Evolutionary conservation across 768 basidiomycete genomes (phyloP).

Genomic region (Podaxis carcinomalis): DNA sequence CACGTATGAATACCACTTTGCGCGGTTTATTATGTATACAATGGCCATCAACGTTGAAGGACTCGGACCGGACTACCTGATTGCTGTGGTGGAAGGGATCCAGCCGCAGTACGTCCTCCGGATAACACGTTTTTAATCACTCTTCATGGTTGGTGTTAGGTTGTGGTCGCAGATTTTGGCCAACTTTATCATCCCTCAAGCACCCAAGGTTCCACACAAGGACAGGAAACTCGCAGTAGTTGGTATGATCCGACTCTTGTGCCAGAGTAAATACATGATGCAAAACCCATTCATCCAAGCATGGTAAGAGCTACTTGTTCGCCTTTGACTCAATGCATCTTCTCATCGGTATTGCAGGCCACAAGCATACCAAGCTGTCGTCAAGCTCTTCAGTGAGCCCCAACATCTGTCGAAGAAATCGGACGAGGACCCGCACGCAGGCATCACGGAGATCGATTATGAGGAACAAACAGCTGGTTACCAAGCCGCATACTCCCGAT

Average conservation of each 20-base stretch:
- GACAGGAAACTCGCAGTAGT: slow-evolving; percentile 84
- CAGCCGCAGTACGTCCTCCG: slow-evolving; percentile 66
- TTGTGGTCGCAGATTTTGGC: slow-evolving; percentile 78
- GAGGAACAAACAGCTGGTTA: slow-evolving; percentile 91
- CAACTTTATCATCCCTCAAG: slow-evolving; percentile 76
- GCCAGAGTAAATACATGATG: slow-evolving; percentile 68
- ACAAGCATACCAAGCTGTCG: slow-evolving; percentile 59
- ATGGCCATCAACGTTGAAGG: slow-evolving; percentile 74
- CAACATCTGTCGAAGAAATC: slow-evolving; percentile 53
- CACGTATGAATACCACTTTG: slow-evolving; percentile 79
- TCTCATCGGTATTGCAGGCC: slow-evolving; percentile 47
- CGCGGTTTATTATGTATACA: slow-evolving; percentile 70
- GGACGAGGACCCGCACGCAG: slow-evolving; percentile 47
- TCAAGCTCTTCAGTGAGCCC: slow-evolving; percentile 74
- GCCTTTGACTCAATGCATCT: background rate
- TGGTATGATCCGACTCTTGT: slow-evolving; percentile 75
- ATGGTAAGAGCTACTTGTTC: slow-evolving; percentile 46
- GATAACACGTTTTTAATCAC: background rate
- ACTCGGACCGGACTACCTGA: slow-evolving; percentile 74
- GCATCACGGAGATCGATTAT: slow-evolving; percentile 76
- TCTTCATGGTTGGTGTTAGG: slow-evolving; percentile 19
- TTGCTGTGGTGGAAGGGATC: slow-evolving; percentile 75
- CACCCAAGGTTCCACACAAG: slow-evolving; percentile 73
- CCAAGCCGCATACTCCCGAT: slow-evolving; percentile 89
- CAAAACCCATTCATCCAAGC: slow-evolving; percentile 53